Percentiles rank a stretch among this genome's conserved stretches.
These are phyloP conservation scores for Arabidopsis lyrata DNA, from an alignment of 441 rosid species.

Conservation along the genomic window DNA sequence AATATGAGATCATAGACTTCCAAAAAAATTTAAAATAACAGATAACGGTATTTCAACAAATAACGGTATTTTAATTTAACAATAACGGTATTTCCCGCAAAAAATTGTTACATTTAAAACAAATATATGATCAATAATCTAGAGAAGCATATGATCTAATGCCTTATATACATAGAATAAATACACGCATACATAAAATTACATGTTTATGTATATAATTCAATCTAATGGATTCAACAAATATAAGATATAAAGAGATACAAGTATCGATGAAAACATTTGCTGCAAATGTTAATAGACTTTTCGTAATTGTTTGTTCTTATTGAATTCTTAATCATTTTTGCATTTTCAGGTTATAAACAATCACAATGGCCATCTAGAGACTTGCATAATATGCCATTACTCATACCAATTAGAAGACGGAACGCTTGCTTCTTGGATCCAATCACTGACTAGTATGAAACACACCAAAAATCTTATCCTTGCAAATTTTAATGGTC, in stretches of 20 bases:
- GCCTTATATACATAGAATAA: background rate
- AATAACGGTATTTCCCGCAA: background rate
- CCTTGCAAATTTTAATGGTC: background rate
- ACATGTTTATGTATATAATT: background rate
- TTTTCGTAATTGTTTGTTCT: background rate
- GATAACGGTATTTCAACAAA: background rate
- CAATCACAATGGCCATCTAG: background rate
- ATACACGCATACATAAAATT: background rate
- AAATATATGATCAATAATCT: background rate
- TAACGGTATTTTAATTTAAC: background rate
- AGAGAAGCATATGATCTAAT: background rate
- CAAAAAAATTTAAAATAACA: background rate
- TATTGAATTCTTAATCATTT: background rate
- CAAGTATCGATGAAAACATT: background rate
- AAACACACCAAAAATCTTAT: background rate
- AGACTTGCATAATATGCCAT: background rate
- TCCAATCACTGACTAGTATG: background rate
- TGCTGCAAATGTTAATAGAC: background rate
- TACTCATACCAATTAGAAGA: background rate
- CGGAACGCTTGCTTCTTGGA: background rate
- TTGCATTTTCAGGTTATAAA: background rate
- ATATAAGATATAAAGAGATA: background rate
- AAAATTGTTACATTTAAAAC: background rate
- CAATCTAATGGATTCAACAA: background rate
- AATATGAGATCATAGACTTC: background rate